A percentile compares a stretch with the other conserved stretches of the same genome.
phyloP scores from a whole-genome alignment of 1,139 yeast genomes.

The Blastobotrys malaysiensis region DNA sequence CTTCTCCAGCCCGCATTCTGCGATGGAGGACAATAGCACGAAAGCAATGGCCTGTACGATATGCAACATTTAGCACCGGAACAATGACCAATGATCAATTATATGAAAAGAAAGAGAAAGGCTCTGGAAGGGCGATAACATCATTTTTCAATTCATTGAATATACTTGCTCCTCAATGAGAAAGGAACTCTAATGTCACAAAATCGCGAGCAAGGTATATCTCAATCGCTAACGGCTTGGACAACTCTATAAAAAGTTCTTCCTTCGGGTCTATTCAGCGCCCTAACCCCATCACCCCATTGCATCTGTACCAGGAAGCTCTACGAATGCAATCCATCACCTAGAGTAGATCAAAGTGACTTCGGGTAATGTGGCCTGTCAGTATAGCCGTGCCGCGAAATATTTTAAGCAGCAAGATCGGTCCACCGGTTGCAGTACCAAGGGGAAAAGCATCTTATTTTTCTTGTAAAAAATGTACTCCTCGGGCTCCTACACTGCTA shows the following conservation, averaged over 20 bases:
- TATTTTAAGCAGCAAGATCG: not conserved
- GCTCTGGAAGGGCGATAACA: not conserved
- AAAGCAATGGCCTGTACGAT: not conserved
- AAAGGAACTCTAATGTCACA: no score
- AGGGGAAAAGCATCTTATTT: not conserved
- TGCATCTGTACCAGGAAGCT: not conserved
- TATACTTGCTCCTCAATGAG: no score
- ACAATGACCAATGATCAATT: not conserved
- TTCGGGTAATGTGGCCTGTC: not conserved
- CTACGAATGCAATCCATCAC: not conserved
- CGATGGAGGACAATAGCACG: not conserved
- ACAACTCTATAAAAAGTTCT: no score
- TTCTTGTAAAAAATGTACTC: not conserved
- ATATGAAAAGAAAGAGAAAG: not conserved
- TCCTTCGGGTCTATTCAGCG: no score
- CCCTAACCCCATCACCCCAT: not conserved
- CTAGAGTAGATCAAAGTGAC: not conserved
- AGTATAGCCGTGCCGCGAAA: not conserved
- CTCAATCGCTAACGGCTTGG: no score
- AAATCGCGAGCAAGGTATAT: no score
- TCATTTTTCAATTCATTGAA: no score
- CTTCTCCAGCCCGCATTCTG: constrained; percentile 41
- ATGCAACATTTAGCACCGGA: not conserved
- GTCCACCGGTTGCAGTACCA: not conserved
- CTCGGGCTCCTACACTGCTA: not conserved